A percentile compares a stretch with the other conserved stretches of the same genome.
Evolutionary conservation across 108 stramenopile genomes (phyloP).

Genomic region (Cyclotella baltica): DNA sequence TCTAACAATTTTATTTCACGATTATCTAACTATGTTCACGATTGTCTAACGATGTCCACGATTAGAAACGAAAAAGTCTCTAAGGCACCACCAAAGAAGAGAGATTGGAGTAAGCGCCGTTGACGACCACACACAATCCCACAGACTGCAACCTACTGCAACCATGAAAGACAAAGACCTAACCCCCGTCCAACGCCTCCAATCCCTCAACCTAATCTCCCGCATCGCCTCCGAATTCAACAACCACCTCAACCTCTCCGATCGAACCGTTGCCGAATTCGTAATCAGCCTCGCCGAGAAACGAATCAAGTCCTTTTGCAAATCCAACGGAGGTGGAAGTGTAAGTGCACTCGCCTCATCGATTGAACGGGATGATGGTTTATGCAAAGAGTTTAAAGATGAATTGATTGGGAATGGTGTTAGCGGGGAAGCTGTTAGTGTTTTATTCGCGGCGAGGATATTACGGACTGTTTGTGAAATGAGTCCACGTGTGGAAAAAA

Average conservation of each 20-base stretch:
- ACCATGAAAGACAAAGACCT: slow-evolving; percentile 49
- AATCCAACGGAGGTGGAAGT: slow-evolving; percentile 3
- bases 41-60: no score
- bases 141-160: no score
- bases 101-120: no score
- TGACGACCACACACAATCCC: no score
- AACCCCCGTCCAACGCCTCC: slow-evolving; percentile 91
- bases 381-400: slow-evolving; percentile 51
- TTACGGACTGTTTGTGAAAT: slow-evolving; percentile 68
- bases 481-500: slow-evolving; percentile 72
- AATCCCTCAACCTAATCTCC: slow-evolving; percentile 88
- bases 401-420: slow-evolving; percentile 69
- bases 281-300: slow-evolving; percentile 90
- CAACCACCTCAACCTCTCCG: slow-evolving; percentile 88
- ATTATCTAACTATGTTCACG: no score
- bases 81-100: no score
- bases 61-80: no score
- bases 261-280: slow-evolving; percentile 96
- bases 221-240: slow-evolving; percentile 89
- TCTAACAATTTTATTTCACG: no score
- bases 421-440: slow-evolving; percentile 63
- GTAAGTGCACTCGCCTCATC: not conserved
- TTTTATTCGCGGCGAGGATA: slow-evolving; percentile 64
- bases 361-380: slow-evolving; percentile 34
- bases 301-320: slow-evolving; percentile 57